Evolutionary conservation across 2,329 filamentous ascomycete genomes (phyloP).

Genomic region (Ceratocystis harringtonii): DNA sequence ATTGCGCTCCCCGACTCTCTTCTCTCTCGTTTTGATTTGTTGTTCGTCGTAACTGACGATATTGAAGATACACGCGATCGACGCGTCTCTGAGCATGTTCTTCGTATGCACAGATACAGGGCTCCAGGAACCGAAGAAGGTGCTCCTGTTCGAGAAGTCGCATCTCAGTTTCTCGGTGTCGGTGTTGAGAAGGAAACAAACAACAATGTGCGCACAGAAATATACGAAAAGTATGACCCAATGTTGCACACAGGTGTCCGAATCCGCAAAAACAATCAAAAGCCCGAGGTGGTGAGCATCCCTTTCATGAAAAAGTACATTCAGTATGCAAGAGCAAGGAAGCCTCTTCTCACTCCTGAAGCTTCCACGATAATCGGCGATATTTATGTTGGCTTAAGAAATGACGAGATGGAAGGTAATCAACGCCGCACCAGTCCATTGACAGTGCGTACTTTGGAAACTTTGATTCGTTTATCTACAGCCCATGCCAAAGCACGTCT

Average conservation of each 20-base stretch:
- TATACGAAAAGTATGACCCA: conserved; percentile 90
- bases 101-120: conserved; percentile 93
- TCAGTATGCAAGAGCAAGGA: conserved; percentile 88
- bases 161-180: conserved; percentile 70
- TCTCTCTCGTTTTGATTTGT: conserved; percentile 91
- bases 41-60: conserved; percentile 96
- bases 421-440: conserved; percentile 87
- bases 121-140: conserved; percentile 88
- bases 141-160: conserved; percentile 79
- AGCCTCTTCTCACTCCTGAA: conserved; percentile 78
- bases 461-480: conserved; percentile 91
- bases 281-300: conserved; percentile 81
- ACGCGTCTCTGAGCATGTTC: conserved; percentile 85
- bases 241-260: conserved; percentile 91
- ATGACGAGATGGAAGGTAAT: conserved; percentile 90
- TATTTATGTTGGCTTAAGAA: conserved; percentile 81
- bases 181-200: conserved; percentile 65
- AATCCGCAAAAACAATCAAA: conserved; percentile 59
- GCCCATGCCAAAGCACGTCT: conserved; percentile 88
- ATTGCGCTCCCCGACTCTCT: conserved; percentile 94
- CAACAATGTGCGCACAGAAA: conserved; percentile 62
- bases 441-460: conserved; percentile 93
- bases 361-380: conserved; percentile 83
- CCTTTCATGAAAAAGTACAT: conserved; percentile 99
- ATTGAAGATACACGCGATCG: conserved; percentile 89